Base-by-base conservation (phyloP, 2,329 filamentous ascomycete species). In the Colletotrichum plurivorum region DNA sequence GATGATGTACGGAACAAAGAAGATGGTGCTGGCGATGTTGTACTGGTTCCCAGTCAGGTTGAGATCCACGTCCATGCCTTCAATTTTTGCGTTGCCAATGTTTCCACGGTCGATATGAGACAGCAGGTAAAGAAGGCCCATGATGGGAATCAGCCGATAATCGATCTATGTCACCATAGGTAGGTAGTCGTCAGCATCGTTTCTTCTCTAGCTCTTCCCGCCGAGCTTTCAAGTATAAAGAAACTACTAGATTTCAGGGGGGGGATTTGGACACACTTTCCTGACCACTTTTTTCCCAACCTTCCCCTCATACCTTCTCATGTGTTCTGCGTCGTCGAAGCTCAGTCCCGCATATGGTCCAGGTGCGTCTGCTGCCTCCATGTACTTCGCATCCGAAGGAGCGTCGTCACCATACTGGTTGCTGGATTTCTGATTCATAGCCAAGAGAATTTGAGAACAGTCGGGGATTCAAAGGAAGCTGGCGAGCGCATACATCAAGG, bases 1-100 rank as follows among this genome's bases (percentile, higher is more conserved):
- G 45, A 92, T 83, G 78, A 93, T 92, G 81, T 93, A 93, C 71
- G 55, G 61, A n/a, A 69, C 48, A 43, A 71, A 65, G 31, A 70
- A 67, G 52, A 71, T 57, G 18, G 62, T 60, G 48, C 48, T 55
- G 2, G 51, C 55, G 5, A 69, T 45, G 20, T 69, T 69, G 49
- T 60, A 69, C 27, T 66, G 62, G 31, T 55, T 66, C 16, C 62
- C 55, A 6, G 16, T 48, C 7, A 69, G 22, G 6, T 39, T 18
- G 7, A 67, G 64, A 18, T 56, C 31, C 18, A 36, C 22, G 2
- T 63, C 55, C 64, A 72, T 71, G 36, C 59, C 65, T 9, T 57
- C 60, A 18, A 64, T 59, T 22, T 68, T 68, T 12, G 60, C 53
- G n/a, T 63, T 68, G 36, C 65, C 53, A 7, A 68, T 63, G 13